Evolutionary conservation across 371 early-diverging fungal genomes (phyloP).

Genomic region (Rhizopus delemar): DNA sequence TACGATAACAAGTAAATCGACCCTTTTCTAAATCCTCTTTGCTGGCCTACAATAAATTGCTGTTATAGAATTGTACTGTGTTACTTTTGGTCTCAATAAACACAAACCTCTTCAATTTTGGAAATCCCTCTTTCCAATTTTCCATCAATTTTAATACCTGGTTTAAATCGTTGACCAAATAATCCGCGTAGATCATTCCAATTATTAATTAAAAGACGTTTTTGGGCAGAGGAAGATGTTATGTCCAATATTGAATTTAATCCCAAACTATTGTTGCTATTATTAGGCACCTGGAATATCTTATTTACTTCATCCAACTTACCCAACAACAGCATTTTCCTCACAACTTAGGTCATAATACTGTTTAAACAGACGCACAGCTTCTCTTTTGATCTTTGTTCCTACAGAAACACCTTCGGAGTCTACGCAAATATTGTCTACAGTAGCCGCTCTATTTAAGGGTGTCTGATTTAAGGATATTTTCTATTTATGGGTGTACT

Average conservation of each 20-base stretch:
- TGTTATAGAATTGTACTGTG: neutral
- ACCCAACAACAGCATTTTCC: conserved; percentile 1
- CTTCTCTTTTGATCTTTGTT: neutral
- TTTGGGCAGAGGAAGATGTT: conserved; percentile 1
- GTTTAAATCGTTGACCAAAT: neutral
- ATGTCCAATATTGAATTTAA: neutral
- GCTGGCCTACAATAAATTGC: too few relatives aligned
- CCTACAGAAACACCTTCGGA: conserved; percentile 4
- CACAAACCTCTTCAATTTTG: conserved; percentile 2
- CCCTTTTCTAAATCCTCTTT: too few relatives aligned
- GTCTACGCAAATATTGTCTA: conserved; percentile 1
- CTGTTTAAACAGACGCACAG: neutral
- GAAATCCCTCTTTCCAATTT: neutral
- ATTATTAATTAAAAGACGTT: neutral
- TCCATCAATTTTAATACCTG: conserved; percentile 1
- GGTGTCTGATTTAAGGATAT: too few relatives aligned
- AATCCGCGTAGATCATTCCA: neutral
- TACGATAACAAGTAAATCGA: too few relatives aligned
- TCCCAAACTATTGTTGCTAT: conserved; percentile 3
- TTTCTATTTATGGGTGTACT: too few relatives aligned
- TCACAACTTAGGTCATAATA: neutral
- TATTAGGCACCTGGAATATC: conserved; percentile 2
- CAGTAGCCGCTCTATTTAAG: too few relatives aligned
- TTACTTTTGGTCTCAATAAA: conserved; percentile 3
- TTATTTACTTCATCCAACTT: conserved; percentile 5